Evolutionary conservation across 2,329 filamentous ascomycete genomes (phyloP).

Genomic region (Penicillium sp.): DNA sequence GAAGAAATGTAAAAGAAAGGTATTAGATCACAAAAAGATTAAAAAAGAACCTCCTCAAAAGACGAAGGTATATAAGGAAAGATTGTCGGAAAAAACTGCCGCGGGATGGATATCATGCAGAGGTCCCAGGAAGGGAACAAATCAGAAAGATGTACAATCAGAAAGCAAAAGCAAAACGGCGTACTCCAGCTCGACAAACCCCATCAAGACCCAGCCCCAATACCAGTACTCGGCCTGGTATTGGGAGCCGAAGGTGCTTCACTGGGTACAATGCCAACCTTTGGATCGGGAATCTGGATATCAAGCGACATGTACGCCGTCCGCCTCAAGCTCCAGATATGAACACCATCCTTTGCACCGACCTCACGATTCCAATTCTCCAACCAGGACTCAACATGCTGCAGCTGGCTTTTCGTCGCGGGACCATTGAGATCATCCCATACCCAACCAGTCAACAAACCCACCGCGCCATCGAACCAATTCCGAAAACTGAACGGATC

Average conservation of each 20-base stretch:
- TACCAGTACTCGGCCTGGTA: slow-evolving; percentile 36
- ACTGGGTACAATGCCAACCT: slow-evolving; percentile 45
- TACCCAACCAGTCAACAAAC: slow-evolving; percentile 83
- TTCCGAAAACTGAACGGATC: slow-evolving; percentile 74
- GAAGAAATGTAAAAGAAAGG: slow-evolving; percentile 10
- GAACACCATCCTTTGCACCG: slow-evolving; percentile 61
- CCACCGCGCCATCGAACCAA: slow-evolving; percentile 73
- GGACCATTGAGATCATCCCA: slow-evolving; percentile 89
- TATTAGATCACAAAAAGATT: slow-evolving; percentile 16
- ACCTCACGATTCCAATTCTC: slow-evolving; percentile 77
- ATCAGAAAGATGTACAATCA: slow-evolving; percentile 22
- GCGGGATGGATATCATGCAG: slow-evolving; percentile 28
- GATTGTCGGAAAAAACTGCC: slow-evolving; percentile 7
- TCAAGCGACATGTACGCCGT: slow-evolving; percentile 77
- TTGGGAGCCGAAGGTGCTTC: slow-evolving; percentile 35
- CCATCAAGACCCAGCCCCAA: slow-evolving; percentile 18
- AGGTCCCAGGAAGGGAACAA: slow-evolving; percentile 14
- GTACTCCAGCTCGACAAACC: background rate
- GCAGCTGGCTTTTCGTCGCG: slow-evolving; percentile 68
- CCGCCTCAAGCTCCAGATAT: slow-evolving; percentile 71
- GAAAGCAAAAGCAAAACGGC: background rate
- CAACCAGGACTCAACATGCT: slow-evolving; percentile 72
- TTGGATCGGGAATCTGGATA: slow-evolving; percentile 52
- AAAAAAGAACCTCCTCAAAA: slow-evolving; percentile 10
- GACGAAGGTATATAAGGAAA: slow-evolving; percentile 3